Base-by-base conservation (phyloP, 2,329 filamentous ascomycete species). In the Sordariomycetes sp. region DNA sequence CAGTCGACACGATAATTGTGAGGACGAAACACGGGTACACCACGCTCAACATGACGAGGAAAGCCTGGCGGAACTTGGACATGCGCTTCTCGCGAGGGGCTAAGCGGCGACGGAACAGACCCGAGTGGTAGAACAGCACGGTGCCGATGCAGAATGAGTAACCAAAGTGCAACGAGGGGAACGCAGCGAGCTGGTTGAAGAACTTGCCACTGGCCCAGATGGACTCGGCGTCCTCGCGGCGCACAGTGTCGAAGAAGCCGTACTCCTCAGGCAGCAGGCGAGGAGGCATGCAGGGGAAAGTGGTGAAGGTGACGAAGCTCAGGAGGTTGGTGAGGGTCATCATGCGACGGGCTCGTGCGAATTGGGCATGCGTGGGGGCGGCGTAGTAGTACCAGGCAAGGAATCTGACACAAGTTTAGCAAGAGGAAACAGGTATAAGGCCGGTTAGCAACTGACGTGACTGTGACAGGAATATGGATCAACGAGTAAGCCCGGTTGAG, bases 381-480 rank as follows among this genome's bases (percentile, higher is more conserved):
- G 68, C 64, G 48, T 72, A 72, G 53, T 78, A 79, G 52, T 75
- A 79, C 67, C 71, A 79, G 28, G 68, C 73, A 34, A 79, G 70
- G 50, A 78, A 79, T 36, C 72, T 75, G 30, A 24, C 20, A 28
- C 2, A 12, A 30, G 21, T 5, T 1, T 19, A 17, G 20, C n/a
- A 15, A 25, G 9, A 14, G 15, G 8, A 44, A 59, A 44, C 21
- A 11, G 6, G 15, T 10, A 21, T 16, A 19, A 18, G 16, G 9
- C 15, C 16, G 12, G 26, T 14, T 4, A 9, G 3, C 14, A 32
- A 20, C 29, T 35, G 55, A 74, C 69, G 68, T 68, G 42, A 86
- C 84, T 4, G 79, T 84, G 12, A 79, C 81, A 1, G 81, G 82
- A 37, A 86, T 86, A 53, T 86, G 82, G 46, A 86, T 82, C 55